Conservation (phyloP, 148 eudicot species). For the Cornus suecica region DNA sequence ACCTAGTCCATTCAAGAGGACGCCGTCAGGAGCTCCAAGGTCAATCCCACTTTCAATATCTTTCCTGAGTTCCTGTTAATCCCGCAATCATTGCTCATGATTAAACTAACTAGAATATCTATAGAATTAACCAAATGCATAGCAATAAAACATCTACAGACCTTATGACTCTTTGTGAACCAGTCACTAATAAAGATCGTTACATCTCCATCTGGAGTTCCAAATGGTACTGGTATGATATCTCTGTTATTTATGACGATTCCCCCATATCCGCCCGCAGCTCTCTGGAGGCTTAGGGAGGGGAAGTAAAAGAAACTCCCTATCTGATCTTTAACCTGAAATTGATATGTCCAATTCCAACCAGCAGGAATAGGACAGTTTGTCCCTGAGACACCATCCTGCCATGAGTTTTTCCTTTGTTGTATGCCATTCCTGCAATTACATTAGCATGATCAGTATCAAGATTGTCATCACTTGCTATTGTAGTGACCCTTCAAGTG, state of each 20-base stretch:
- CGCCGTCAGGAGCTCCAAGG: conserved; percentile 89
- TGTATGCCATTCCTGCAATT: conserved; percentile 88
- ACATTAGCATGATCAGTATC: conserved; percentile 23
- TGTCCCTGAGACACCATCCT: conserved; percentile 93
- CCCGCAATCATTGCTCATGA: conserved; percentile 24
- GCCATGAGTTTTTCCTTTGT: conserved; percentile 91
- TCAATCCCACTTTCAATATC: conserved; percentile 54
- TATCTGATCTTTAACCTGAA: conserved; percentile 97
- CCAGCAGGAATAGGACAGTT: conserved; percentile 97
- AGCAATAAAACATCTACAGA: conserved; percentile 24
- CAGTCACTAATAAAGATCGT: conserved; percentile 90
- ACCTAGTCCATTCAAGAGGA: conserved; percentile 85
- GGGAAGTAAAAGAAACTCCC: conserved; percentile 99
- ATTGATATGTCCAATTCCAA: conserved; percentile 98
- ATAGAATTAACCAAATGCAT: conserved; percentile 8
- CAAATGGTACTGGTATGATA: conserved; percentile 87
- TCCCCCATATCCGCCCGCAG: conserved; percentile 96
- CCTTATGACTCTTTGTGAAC: conserved; percentile 91
- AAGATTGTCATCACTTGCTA: not conserved
- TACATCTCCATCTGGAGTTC: conserved; percentile 86
- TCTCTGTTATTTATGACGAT: conserved; percentile 81
- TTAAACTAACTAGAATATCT: not conserved
- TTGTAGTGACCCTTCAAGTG: not conserved
- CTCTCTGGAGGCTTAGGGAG: conserved; percentile 82
- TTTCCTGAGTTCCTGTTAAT: conserved; percentile 69